A percentile compares a stretch with the other conserved stretches of the same genome.
phyloP scores from a whole-genome alignment of 164 flowering plant species.

The Tetracentron sinense region DNA sequence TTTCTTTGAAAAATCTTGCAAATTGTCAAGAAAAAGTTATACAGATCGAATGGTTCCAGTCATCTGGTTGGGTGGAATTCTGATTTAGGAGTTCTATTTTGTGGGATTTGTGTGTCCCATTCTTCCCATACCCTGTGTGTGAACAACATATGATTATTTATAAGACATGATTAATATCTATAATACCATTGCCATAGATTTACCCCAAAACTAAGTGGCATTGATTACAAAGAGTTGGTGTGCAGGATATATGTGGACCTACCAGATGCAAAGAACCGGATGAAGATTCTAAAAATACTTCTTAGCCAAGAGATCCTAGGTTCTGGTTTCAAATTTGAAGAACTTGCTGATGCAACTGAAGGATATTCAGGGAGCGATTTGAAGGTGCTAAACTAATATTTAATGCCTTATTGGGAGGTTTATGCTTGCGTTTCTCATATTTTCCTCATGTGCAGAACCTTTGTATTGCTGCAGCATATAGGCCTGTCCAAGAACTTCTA shows the following conservation, averaged over 20 bases:
- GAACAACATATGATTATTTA: background rate
- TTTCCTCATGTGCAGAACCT: slow-evolving; percentile 63
- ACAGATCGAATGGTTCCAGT: background rate
- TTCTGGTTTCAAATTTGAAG: slow-evolving; percentile 51
- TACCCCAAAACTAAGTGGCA: background rate
- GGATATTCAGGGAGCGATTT: slow-evolving; percentile 99
- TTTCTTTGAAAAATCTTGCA: no score
- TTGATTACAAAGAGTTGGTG: slow-evolving; percentile 5
- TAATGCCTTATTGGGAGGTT: background rate
- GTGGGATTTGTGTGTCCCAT: background rate
- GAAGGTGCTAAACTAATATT: slow-evolving; percentile 47
- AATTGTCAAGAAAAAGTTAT: no score
- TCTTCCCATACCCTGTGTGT: background rate
- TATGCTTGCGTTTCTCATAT: background rate
- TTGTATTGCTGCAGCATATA: slow-evolving; percentile 93
- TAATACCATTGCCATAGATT: no score
- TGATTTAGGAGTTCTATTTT: background rate
- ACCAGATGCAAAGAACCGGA: slow-evolving; percentile 86
- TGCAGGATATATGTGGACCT: slow-evolving; percentile 88
- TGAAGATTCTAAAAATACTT: slow-evolving; percentile 78
- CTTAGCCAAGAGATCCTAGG: slow-evolving; percentile 71
- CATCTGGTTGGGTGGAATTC: background rate
- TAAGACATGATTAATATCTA: no score
- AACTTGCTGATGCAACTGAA: slow-evolving; percentile 83
- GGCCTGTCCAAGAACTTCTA: slow-evolving; percentile 93